Conservation (phyloP, 2,329 filamentous ascomycete species). For the Aspergillus sp. region DNA sequence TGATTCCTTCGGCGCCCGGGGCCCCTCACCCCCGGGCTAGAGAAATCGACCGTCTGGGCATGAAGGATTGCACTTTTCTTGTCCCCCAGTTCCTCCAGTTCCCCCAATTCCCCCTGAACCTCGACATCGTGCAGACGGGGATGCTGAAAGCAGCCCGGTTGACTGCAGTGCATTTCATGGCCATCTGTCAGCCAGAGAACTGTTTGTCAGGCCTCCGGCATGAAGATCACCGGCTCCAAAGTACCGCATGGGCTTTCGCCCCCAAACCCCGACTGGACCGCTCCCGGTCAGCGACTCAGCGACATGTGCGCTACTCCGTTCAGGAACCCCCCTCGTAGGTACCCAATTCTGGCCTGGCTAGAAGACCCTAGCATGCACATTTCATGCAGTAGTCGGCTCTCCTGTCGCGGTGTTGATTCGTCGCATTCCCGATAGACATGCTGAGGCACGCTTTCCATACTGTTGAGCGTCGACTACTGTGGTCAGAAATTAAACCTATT, state of each 20-base stretch:
- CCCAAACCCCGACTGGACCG: background rate
- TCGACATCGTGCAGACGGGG: too few species aligned
- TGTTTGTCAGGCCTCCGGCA: background rate
- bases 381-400: background rate
- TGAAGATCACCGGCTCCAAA: background rate
- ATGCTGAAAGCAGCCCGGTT: background rate
- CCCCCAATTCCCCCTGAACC: background rate
- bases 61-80: background rate
- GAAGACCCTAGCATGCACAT: background rate
- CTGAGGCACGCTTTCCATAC: background rate
- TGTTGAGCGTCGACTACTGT: background rate
- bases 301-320: too few species aligned
- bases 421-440: background rate
- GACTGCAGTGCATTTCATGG: background rate
- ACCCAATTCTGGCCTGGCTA: background rate
- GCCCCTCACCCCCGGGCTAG: too few species aligned
- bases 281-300: too few species aligned
- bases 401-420: background rate
- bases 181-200: background rate
- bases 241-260: too few species aligned
- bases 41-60: background rate
- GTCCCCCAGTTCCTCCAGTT: background rate
- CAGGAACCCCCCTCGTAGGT: background rate
- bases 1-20: background rate
- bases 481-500: background rate